Base-by-base conservation (phyloP, 495 filamentous ascomycete genomes). In the Polyplosphaeria fusca region DNA sequence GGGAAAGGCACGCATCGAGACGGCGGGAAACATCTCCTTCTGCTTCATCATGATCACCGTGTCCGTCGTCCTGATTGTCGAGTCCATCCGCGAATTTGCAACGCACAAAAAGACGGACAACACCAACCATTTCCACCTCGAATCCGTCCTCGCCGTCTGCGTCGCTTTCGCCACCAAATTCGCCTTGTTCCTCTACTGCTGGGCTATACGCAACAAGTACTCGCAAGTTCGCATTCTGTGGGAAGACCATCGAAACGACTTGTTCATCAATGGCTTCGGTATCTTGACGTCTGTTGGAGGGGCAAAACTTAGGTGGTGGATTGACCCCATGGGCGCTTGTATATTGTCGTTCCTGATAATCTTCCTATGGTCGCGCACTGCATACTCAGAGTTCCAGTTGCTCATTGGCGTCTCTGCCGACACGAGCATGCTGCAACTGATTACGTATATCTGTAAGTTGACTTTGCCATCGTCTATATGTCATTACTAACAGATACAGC, bases 11-110 rank as follows among this genome's bases (percentile, higher is more conserved):
- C 85, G 93, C 19, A 88, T 98, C 47, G 93, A 98, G 72, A 97
- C 91, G 4, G 89, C 90, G 1, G 93, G 93, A 41, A 98, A 97
- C 67, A 97, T 98, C 63, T 82, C 86, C 58, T 98, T 98, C 77
- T 96, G 92, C 73, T 95, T 94, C 74, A 78, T 98, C 64, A 98
- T 98, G 93, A 87, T 82, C 42, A 76, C 88, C 41, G 92, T 98
- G 16, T 95, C 91, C 2, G 77, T 88, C 60, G 88, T 97, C 70
- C 78, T 98, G 20, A 89, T 98, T 57, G 90, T 92, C 38, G 86
- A 95, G 69, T 90, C 90, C 0, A 74, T 82, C 24, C 78, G 83
- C 20, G 86, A 94, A 30, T 74, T 98, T 5, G 76, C 69, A 11
- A 63, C 47, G 4, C 70, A 68, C n/a, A 65, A 60, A 14, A 18